These are phyloP conservation scores for Phytophthora boehmeriae DNA, from an alignment of 352 stramenopile genomes.

Conservation along the genomic window DNA sequence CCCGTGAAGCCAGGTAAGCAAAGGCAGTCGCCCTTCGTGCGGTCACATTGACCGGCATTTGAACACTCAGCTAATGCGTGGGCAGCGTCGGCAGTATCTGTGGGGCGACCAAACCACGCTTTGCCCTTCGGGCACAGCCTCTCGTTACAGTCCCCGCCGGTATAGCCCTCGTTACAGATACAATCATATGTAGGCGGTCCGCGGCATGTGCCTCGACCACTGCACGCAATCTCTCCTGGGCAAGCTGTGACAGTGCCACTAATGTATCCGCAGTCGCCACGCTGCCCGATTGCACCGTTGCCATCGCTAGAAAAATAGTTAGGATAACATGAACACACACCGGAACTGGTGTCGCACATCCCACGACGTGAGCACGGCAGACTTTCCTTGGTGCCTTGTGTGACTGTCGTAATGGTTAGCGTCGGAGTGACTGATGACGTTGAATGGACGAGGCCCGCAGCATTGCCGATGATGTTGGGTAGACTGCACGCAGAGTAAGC, in stretches of 20 bases:
- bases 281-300: constrained; percentile 76
- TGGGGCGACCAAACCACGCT: constrained; percentile 72
- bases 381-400: constrained; percentile 91
- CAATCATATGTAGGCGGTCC: constrained; percentile 80
- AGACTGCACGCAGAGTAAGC: constrained; percentile 33
- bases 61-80: constrained; percentile 74
- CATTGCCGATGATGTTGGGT: constrained; percentile 64
- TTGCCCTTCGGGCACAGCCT: constrained; percentile 67
- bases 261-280: constrained; percentile 93
- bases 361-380: constrained; percentile 87
- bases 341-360: constrained; percentile 69
- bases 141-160: constrained; percentile 73
- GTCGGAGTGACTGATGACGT: constrained; percentile 50
- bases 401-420: constrained; percentile 54
- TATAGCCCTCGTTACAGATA: constrained; percentile 81
- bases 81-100: constrained; percentile 45
- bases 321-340: constrained; percentile 85
- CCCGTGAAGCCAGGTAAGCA: constrained; percentile 71
- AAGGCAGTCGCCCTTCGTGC: constrained; percentile 70
- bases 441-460: constrained; percentile 49
- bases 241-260: constrained; percentile 61
- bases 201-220: constrained; percentile 71
- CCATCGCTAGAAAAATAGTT: constrained; percentile 88
- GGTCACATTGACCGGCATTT: constrained; percentile 71
- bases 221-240: constrained; percentile 76